Base-by-base conservation (phyloP, 2,329 filamentous ascomycete genomes). In the Fusarium secorum region DNA sequence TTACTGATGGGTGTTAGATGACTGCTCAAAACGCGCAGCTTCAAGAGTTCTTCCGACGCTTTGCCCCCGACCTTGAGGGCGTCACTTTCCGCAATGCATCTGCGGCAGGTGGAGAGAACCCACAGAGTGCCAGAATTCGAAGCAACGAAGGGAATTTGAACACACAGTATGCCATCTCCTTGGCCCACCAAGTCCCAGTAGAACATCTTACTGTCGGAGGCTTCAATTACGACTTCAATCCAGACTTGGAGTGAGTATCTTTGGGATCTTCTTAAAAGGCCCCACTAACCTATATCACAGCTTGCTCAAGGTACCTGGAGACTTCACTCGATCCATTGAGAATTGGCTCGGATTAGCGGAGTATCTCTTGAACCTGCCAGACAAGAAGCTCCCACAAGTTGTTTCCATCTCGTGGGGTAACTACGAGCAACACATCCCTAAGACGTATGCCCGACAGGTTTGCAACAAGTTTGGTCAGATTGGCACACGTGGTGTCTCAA, bases 331-430 rank as follows among this genome's bases (percentile, higher is more conserved):
- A 66, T 81, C 81, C 14, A 90, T 92, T 71, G 91, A 93, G 80
- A 90, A 90, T 0, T 93, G 90, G 77, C 82, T 93, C 6, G 86
- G 86, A 20, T 89, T 90, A 78, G 84, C 90, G 10, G 84, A 86
- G 61, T 87, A 90, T 76, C 82, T 93, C 14, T 81, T 91, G 6
- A 77, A 81, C 24, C 83, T 90, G 24, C 78, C 83, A 3, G 84
- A 88, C 64, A 77, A 82, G 6, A 77, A 87, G 22, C 81, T 93
- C 0, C 91, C 91, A 0, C 85, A 87, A 7, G 87, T 92, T 22
- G 83, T 93, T 44, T 87, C 85, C 42, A 91, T 89, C n/a, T 93
- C 90, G 0, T 93, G 93, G 75, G 90, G 89, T 30, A 90, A 92
- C 71, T 85, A 90, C 49, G 91, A 93, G 75, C 89, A 90, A 76